Evolutionary conservation across 192 early-diverging fungal genomes (phyloP).

Genomic region (Backusella australiensis): DNA sequence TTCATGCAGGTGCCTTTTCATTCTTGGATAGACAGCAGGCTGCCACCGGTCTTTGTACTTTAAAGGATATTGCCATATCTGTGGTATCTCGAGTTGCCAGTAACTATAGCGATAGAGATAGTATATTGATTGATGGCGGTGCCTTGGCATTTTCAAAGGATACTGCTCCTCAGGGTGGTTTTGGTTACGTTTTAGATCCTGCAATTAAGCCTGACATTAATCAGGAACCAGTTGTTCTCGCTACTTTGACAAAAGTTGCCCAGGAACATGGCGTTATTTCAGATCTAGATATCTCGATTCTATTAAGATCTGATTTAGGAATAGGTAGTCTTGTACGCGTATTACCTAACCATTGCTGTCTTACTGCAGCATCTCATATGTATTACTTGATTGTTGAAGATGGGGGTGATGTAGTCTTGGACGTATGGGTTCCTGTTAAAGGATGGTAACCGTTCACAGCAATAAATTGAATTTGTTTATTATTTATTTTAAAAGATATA

Average conservation of each 20-base stretch:
- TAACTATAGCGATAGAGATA: constrained; percentile 26
- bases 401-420: constrained; percentile 21
- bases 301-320: constrained; percentile 6
- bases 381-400: constrained; percentile 33
- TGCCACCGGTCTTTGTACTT: constrained; percentile 12
- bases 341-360: constrained; percentile 35
- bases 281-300: constrained; percentile 8
- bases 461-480: neutral
- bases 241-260: constrained; percentile 21
- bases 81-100: constrained; percentile 25
- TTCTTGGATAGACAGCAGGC: constrained; percentile 36
- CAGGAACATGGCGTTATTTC: constrained; percentile 38
- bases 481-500: too few species aligned
- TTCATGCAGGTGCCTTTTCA: constrained; percentile 33
- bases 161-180: constrained; percentile 33
- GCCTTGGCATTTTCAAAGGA: constrained; percentile 36
- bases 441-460: constrained; percentile 23
- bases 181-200: constrained; percentile 17
- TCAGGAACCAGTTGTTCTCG: neutral
- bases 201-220: neutral
- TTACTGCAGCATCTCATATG: constrained; percentile 26
- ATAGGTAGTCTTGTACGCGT: constrained; percentile 24
- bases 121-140: constrained; percentile 32
- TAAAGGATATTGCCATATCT: constrained; percentile 22
- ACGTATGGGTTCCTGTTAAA: constrained; percentile 36